Percentiles rank a stretch among this genome's conserved stretches.
Evolutionary conservation across 208 protist species (phyloP).

Genomic region (Wallacemonas sp.): DNA sequence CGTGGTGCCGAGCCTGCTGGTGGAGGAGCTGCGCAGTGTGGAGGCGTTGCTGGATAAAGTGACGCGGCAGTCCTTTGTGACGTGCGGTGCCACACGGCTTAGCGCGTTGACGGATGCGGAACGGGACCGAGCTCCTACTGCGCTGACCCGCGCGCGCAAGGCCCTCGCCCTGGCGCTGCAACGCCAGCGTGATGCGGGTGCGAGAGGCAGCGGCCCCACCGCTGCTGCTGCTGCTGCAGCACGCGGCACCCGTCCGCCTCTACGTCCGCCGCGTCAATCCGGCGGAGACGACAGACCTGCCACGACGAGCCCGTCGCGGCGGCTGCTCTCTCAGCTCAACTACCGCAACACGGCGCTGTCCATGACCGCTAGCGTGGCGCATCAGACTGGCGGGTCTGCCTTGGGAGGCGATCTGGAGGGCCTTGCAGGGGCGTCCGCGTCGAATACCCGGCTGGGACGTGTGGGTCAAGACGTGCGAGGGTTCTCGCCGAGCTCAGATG

Average conservation of each 20-base stretch:
- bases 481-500: neutral
- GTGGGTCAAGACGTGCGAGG: neutral
- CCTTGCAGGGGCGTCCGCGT: too few species aligned
- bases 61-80: constrained; percentile 68
- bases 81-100: neutral
- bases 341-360: constrained; percentile 14
- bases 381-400: neutral
- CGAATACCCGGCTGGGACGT: too few species aligned
- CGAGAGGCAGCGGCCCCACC: neutral
- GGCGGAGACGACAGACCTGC: too few species aligned
- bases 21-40: constrained; percentile 69
- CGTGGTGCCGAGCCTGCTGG: constrained; percentile 73
- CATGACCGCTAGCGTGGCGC: neutral
- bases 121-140: neutral
- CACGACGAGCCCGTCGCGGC: too few species aligned
- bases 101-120: neutral
- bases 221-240: neutral
- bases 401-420: neutral
- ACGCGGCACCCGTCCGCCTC: neutral
- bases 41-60: constrained; percentile 66
- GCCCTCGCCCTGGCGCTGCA: neutral
- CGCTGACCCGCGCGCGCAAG: neutral
- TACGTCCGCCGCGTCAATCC: too few species aligned
- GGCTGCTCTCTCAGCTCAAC: neutral
- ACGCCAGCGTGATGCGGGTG: neutral